phyloP scores from a whole-genome alignment of 305 asterid genomes.

The Petunia hybrid region DNA sequence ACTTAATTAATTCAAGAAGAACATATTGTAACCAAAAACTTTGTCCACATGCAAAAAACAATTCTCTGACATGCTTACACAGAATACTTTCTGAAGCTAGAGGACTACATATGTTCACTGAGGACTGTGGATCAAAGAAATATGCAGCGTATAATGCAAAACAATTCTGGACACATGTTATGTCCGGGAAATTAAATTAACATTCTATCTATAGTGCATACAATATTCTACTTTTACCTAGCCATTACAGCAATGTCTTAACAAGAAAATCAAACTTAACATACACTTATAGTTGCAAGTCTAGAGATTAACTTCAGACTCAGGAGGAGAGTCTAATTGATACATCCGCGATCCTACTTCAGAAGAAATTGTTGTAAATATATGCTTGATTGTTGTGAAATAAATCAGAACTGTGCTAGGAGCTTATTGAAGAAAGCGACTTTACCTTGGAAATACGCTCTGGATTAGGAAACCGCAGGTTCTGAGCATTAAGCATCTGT shows the following conservation, averaged over 20 bases:
- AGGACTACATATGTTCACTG: neutral
- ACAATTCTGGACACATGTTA: neutral
- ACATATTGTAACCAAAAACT: slow-evolving; percentile 2
- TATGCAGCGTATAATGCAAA: neutral
- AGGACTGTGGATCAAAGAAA: neutral
- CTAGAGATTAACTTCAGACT: slow-evolving; percentile 1
- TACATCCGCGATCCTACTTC: neutral
- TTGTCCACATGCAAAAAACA: neutral
- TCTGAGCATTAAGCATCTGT: slow-evolving; percentile 91
- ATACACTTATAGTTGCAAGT: neutral
- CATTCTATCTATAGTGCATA: neutral
- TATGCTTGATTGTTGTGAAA: neutral
- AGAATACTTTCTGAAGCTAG: neutral
- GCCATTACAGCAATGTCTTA: slow-evolving; percentile 9
- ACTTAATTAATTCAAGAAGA: neutral
- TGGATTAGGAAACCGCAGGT: slow-evolving; percentile 76
- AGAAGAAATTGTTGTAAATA: neutral
- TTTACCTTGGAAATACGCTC: slow-evolving; percentile 84
- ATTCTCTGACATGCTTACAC: neutral
- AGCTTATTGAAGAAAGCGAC: slow-evolving; percentile 13
- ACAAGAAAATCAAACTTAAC: neutral
- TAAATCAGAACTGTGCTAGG: neutral
- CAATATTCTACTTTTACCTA: neutral
- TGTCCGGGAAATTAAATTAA: neutral
- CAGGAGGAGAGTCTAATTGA: slow-evolving; percentile 17